A percentile compares a stretch with the other conserved stretches of the same genome.
These are phyloP conservation scores for Paecilomyces niveus DNA, from an alignment of 2,329 filamentous ascomycete species.

Conservation along the genomic window DNA sequence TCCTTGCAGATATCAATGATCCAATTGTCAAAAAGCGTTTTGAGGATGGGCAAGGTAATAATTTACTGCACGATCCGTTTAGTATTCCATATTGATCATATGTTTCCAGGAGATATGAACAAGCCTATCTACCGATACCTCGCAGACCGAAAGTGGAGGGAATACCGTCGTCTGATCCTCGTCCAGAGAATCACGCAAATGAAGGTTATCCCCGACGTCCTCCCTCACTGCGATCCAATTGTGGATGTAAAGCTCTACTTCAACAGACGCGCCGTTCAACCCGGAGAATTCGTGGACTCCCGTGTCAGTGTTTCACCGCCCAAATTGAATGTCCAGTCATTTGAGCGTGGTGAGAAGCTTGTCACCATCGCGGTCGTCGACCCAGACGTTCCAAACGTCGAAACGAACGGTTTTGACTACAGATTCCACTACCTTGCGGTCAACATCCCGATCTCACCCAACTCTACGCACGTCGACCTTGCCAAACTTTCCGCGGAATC, in stretches of 20 bases:
- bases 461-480: conserved; percentile 57
- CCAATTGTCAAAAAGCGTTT: conserved; percentile 88
- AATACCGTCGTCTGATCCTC: conserved; percentile 71
- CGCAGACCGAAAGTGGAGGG: conserved; percentile 79
- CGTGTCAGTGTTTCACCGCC: conserved; percentile 65
- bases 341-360: conserved; percentile 71
- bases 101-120: conserved; percentile 71
- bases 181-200: conserved; percentile 82
- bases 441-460: conserved; percentile 60
- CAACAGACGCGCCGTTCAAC: conserved; percentile 59
- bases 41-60: conserved; percentile 78
- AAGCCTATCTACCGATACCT: conserved; percentile 94
- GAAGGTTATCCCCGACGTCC: conserved; percentile 78
- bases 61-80: background rate
- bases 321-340: conserved; percentile 75
- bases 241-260: conserved; percentile 80
- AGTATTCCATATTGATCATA: conserved; percentile 13
- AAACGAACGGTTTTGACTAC: conserved; percentile 67
- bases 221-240: conserved; percentile 69
- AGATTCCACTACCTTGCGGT: conserved; percentile 82
- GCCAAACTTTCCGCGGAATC: conserved; percentile 51
- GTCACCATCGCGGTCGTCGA: conserved; percentile 83
- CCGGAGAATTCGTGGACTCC: conserved; percentile 73
- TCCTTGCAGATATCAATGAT: conserved; percentile 90
- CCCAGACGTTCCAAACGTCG: conserved; percentile 76